phyloP scores from a whole-genome alignment of 805 yeast genomes.

The Sugiyamaella americana region DNA sequence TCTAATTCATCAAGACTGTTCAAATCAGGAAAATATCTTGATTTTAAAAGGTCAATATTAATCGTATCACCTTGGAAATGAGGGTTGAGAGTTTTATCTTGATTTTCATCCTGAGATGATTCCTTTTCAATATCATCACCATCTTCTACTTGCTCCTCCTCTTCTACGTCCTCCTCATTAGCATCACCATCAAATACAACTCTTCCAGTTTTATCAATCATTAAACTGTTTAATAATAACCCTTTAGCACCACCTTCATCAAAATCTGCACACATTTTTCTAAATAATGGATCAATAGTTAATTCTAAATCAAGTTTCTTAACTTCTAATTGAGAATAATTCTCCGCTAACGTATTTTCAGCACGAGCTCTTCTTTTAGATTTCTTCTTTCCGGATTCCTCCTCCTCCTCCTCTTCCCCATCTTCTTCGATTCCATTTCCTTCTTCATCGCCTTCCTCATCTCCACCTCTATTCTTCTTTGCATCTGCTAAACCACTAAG shows the following conservation, averaged over 20 bases:
- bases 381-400: constrained; percentile 21
- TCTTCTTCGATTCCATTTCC: constrained; percentile 44
- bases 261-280: constrained; percentile 40
- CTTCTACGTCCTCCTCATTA: constrained; percentile 25
- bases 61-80: constrained; percentile 8
- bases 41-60: constrained; percentile 23
- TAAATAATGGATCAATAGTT: constrained; percentile 37
- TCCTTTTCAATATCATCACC: constrained; percentile 31
- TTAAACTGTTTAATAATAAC: constrained; percentile 44
- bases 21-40: constrained; percentile 24
- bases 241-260: constrained; percentile 40
- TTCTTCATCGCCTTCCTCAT: constrained; percentile 6
- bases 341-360: constrained; percentile 29
- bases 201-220: constrained; percentile 51
- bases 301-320: constrained; percentile 34
- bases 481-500: constrained; percentile 61
- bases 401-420: constrained; percentile 19
- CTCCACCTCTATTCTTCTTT: constrained; percentile 17
- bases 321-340: constrained; percentile 26
- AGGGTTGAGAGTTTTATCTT: neutral
- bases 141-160: constrained; percentile 18
- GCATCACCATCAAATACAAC: constrained; percentile 60
- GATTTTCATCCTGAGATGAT: constrained; percentile 12
- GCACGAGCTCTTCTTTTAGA: constrained; percentile 20
- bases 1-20: constrained; percentile 18